Base-by-base conservation (phyloP, 495 filamentous ascomycete species). In the Neurospora discreta region DNA sequence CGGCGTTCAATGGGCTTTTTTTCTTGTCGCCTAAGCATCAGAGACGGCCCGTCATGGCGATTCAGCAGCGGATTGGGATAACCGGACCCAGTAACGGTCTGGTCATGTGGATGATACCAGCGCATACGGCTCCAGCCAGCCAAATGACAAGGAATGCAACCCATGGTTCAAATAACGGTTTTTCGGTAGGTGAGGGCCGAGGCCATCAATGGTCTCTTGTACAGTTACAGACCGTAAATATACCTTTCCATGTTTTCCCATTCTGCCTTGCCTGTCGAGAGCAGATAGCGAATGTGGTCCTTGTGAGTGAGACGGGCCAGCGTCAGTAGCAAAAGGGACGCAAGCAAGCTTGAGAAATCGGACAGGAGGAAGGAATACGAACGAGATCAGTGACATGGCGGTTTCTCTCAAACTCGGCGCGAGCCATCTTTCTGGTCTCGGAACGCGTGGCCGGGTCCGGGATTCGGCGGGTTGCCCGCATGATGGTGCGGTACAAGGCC, bases 371-470 rank as follows among this genome's bases (percentile, higher is more conserved):
- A 23, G 39, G 36, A 46, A 40, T 15, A 77, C 88, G 26, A 82
- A 92, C 90, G 74, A 92, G 74, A 78, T 96, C 92, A 3, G 87
- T 89, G 30, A 95, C 90, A 40, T 83, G 74, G 26, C 86, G 87
- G 79, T 93, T 88, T 36, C 91, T 85, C 79, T 92, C 89, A 77
- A 95, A 94, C 74, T 95, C 93, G 60, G 84, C 81, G 15, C 92
- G 87, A 39, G 90, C 93, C 83, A 92, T 95, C 38, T 81, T 80
- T 41, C 85, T 85, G 73, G 93, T 88, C 75, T 96, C 93, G 68
- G 82, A 80, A 30, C 88, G 85, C 13, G 90, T 87, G 10, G 75
- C 75, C 42, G 81, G 79, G 73, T 89, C 86, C 7, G 78, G 40
- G 30, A 90, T 87, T 39, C 78, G 81, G 69, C 81, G 77, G 16